Conservation (phyloP, 1,139 yeast species). For the Hemisphaericaspora lyxosophila region DNA sequence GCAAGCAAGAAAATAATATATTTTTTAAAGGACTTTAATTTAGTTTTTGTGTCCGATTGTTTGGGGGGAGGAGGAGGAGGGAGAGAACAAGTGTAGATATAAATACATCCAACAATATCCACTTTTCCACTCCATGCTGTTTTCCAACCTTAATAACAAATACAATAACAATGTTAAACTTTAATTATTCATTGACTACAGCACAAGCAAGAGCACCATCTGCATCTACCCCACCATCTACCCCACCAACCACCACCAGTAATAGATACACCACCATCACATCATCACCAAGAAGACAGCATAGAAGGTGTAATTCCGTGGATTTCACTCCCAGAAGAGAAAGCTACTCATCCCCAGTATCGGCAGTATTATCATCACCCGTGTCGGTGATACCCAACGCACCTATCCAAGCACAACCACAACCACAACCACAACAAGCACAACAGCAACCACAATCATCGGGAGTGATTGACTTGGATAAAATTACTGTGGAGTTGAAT, state of each 20-base stretch:
- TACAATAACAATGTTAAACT: constrained; percentile 8
- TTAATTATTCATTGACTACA: constrained; percentile 7
- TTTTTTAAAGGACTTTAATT: no score
- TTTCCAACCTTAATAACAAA: not conserved
- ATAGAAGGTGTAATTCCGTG: not conserved
- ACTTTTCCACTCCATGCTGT: not conserved
- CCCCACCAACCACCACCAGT: not conserved
- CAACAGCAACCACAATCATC: not conserved
- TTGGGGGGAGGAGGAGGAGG: no score
- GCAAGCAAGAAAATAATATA: no score
- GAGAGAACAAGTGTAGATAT: no score
- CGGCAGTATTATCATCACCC: not conserved
- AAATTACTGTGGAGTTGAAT: constrained; percentile 15
- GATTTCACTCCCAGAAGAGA: constrained; percentile 1
- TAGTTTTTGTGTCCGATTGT: no score
- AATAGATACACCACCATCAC: not conserved
- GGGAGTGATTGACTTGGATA: constrained; percentile 20
- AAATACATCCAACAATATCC: not conserved
- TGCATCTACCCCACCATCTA: not conserved
- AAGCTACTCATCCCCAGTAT: not conserved
- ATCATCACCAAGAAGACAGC: not conserved
- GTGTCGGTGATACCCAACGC: constrained; percentile 5
- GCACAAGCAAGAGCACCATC: constrained; percentile 11
- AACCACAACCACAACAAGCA: constrained; percentile 3
- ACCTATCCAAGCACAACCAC: constrained; percentile 16